Percentiles rank a stretch among this genome's conserved stretches.
Conservation (phyloP, 495 filamentous ascomycete genomes). For the Chaetomium cochliodes region DNA sequence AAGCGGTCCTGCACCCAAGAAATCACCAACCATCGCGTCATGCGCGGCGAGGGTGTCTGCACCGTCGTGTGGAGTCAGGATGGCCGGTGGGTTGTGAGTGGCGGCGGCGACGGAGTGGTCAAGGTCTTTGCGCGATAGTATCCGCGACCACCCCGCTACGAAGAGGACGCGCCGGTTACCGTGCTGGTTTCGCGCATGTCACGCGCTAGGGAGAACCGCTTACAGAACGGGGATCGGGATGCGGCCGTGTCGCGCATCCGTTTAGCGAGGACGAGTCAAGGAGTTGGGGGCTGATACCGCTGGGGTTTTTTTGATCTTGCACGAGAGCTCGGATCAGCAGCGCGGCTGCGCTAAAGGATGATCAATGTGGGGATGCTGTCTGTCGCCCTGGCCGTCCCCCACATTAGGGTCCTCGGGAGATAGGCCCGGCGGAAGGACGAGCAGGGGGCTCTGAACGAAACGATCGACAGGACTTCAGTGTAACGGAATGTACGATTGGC, state of each 20-base stretch:
- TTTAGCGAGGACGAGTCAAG: not conserved
- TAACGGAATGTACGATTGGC: constrained; percentile 25
- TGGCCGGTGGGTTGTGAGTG: constrained; percentile 89
- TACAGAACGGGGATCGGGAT: not conserved
- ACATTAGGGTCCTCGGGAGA: not conserved
- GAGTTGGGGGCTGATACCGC: constrained; percentile 9
- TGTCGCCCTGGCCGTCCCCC: not conserved
- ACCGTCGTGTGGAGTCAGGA: constrained; percentile 91
- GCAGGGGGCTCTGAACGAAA: not conserved
- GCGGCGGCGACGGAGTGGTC: constrained; percentile 92
- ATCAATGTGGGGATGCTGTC: not conserved
- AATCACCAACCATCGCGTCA: constrained; percentile 81
- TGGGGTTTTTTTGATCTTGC: not conserved
- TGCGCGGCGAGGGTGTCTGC: constrained; percentile 94
- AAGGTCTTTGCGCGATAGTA: constrained; percentile 77
- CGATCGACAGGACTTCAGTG: constrained; percentile 11
- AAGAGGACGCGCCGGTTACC: not conserved
- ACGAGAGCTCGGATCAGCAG: not conserved
- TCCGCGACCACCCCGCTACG: constrained; percentile 9
- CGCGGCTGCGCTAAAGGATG: not conserved
- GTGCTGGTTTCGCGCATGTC: not conserved
- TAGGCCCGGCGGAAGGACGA: not conserved
- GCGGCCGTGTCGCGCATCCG: not conserved
- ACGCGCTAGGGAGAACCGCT: not conserved
- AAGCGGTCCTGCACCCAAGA: constrained; percentile 92